Base-by-base conservation (phyloP, 2,329 filamentous ascomycete species). In the Phaeoacremonium minimum region DNA sequence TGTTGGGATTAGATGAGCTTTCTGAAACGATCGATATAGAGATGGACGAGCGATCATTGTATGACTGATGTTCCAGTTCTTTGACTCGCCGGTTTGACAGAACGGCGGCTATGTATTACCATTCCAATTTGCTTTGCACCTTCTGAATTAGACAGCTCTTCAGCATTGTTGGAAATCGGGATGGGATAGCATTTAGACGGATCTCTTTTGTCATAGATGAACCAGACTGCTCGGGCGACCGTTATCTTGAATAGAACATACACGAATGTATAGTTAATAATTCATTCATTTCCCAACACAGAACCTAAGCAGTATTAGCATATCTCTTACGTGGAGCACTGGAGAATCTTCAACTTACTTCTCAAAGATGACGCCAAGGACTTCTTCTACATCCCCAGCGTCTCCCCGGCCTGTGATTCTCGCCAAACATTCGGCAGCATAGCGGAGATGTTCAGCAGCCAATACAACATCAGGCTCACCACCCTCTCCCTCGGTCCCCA, bases 341-440 rank as follows among this genome's bases (percentile, higher is more conserved):
- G 15, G 18, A 32, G 28, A 18, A 7, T 11, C 15, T 9, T 29
- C 28, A 22, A 77, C 78, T 71, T 66, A 95, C 87, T 95, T 97
- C 60, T 97, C 91, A 65, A 98, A 98, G 4, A 98, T 90, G 15
- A 98, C 90, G 0, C 93, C 93, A 30, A 98, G 65, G 7, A 98
- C 87, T 55, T 97, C 93, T 57, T 98, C 91, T 13, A 97, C 88
- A 60, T 97, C 91, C 3, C 89, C 87, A 28, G 76, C 77, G 50
- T 89, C 87, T 1, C 89, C 90, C 37, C 79, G 79, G 1, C 93
- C 93, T 1, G 89, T 97, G 50, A 97, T 95, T 39, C 81, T 79
- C 3, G 88, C 85, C n/a, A 96, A 69, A 44, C 80, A 83, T 35
- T 83, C 77, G 1, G 87, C 89, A 11, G 89, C 90, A 46, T 78